Conservation (phyloP, 2,329 filamentous ascomycete genomes). For the Colletotrichum sp. region DNA sequence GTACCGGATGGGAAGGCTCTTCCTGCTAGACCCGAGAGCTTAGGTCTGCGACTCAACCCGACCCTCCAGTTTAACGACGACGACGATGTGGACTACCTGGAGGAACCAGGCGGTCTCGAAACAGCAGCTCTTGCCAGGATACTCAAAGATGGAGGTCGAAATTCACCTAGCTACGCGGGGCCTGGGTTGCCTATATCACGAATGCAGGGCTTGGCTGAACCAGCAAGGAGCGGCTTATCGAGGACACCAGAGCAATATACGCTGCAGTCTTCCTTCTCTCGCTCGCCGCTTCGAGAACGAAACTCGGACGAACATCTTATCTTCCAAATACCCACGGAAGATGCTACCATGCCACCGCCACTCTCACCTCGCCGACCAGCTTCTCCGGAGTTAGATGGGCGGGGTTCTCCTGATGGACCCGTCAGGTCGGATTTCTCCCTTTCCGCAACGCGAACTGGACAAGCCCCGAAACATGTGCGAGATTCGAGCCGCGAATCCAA, state of each 20-base stretch:
- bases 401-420: constrained; percentile 24
- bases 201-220: not conserved
- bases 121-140: constrained; percentile 60
- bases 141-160: not conserved
- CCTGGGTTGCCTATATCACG: constrained; percentile 21
- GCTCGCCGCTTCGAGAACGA: constrained; percentile 48
- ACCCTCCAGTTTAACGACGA: constrained; percentile 34
- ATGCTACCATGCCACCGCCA: constrained; percentile 71
- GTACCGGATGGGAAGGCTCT: constrained; percentile 73
- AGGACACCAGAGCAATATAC: constrained; percentile 30
- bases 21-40: constrained; percentile 72
- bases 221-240: constrained; percentile 9
- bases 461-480: constrained; percentile 48
- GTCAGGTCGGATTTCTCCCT: constrained; percentile 41
- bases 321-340: constrained; percentile 57
- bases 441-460: constrained; percentile 26
- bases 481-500: constrained; percentile 80
- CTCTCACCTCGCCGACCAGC: constrained; percentile 68
- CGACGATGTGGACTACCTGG: constrained; percentile 47
- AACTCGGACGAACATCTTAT: constrained; percentile 31
- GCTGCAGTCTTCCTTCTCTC: constrained; percentile 61
- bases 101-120: constrained; percentile 52
- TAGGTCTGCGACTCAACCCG: constrained; percentile 46
- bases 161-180: not conserved
- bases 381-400: constrained; percentile 35